phyloP scores from a whole-genome alignment of 2,329 filamentous ascomycete genomes.

The Cercospora citrullina region DNA sequence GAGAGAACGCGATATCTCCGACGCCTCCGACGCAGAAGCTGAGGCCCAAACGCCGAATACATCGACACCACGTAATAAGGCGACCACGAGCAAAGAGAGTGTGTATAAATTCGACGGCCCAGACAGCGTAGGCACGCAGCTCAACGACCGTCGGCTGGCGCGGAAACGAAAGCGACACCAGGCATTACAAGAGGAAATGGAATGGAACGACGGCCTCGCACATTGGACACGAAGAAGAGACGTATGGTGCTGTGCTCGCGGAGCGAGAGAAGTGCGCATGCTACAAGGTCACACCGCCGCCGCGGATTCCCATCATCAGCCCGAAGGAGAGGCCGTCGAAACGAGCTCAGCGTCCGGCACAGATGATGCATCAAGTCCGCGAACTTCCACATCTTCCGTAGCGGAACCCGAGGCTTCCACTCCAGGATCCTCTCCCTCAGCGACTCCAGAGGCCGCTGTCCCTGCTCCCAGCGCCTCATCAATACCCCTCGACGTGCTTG shows the following conservation, averaged over 20 bases:
- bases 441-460: constrained; percentile 18
- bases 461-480: constrained; percentile 5
- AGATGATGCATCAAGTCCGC: constrained; percentile 25
- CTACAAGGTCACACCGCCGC: constrained; percentile 1
- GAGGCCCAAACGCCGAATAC: constrained; percentile 29
- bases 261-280: constrained; percentile 42
- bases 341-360: constrained; percentile 34
- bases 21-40: constrained; percentile 32
- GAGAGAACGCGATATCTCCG: constrained; percentile 48
- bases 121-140: constrained; percentile 45
- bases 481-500: constrained; percentile 43
- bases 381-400: constrained; percentile 44
- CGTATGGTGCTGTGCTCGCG: constrained; percentile 78
- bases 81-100: constrained; percentile 24
- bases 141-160: constrained; percentile 32
- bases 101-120: constrained; percentile 48
- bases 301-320: background rate
- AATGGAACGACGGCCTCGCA: constrained; percentile 79
- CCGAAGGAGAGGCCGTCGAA: constrained; percentile 10
- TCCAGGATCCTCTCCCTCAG: constrained; percentile 24
- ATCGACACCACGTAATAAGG: constrained; percentile 10
- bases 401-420: constrained; percentile 20
- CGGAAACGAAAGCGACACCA: constrained; percentile 43
- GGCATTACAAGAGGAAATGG: constrained; percentile 46
- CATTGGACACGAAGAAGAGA: constrained; percentile 76